Base-by-base conservation (phyloP, 371 early-diverging fungal genomes). In the Saksenaea oblongispora region DNA sequence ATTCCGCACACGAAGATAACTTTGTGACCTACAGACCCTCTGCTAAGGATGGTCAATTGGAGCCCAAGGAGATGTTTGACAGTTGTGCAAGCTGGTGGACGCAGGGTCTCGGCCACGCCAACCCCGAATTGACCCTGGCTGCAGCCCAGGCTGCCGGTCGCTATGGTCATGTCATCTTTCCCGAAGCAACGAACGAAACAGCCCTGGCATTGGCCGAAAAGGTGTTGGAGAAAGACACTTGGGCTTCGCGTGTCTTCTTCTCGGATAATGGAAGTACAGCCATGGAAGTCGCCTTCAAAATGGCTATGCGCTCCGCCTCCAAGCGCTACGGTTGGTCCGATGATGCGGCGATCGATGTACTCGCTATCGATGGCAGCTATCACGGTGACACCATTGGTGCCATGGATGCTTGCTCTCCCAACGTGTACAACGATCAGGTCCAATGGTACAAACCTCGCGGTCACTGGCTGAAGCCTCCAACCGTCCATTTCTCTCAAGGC, bases 51-150 rank as follows among this genome's bases (percentile, higher is more conserved):
- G 27, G 39, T 15, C 55, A 59, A 18, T 27, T 69, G 24, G 59
- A 54, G 26, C 57, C 70, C 60, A 75, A 65, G 15, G 82, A 81
- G 47, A 84, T 85, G 80, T 89, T 87, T 78, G 94, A 93, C 66
- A 89, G 82, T 5, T 90, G 91, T 67, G 91, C 91, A 22, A 86
- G 87, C 69, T 93, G 94, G 94, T 93, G 92, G 94, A 93, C 94
- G 11, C 91, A 93, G 67, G 88, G 87, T 13, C 69, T 93, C 17
- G 94, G 92, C 2, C 94, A 93, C 68, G 92, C 85, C 47, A 86
- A 88, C 41, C 84, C 84, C 0, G 65, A 76, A 5, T 72, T 93
- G 44, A 82, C 89, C 0, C 64, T 82, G 34, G 76, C 90, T 2
- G 89, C 89, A 1, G 86, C 90, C 0, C 69, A 86, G 63, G 91